Evolutionary conservation across 352 stramenopile species (phyloP), one percentile per base, ranked within the genome.

Genomic region (Phytophthora brassicae): DNA sequence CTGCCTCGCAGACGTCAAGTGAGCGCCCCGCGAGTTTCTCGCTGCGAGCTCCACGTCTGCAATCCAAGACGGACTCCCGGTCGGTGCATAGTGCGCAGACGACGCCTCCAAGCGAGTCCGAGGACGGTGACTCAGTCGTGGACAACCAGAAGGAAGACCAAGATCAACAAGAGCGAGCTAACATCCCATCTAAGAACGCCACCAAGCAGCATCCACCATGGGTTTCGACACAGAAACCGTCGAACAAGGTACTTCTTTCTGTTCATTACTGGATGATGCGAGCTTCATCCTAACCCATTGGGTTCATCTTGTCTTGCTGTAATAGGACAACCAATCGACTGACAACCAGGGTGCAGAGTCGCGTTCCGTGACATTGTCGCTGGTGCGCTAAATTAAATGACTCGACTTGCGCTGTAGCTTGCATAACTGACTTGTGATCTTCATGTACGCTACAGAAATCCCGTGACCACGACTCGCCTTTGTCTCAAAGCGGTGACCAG

Each of bases 71-170:
- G 28, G 64, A 70, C 45, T 39, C 52, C 28, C 58, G 63, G 41
- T 64, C 63, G 2, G 66, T 70, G 44, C 66, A 71, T 28, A 70
- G 56, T 38, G 52, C 46, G 42, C 59, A 68, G 44, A 72, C 50
- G 9, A 70, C 60, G 8, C 54, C 59, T 14, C 58, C 56, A 1
- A 76, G 47, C 24, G 64, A 70, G 41, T 61, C 63, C 44, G 59
- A 72, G 14, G 65, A 69, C 33, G 53, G 65, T 16, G 65, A 70
- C 22, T 19, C 47, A n/a, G 31, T 31, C 13, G 68, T 77, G 22
- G 68, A 74, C 62, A 83, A 80, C 54, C 74, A 83, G 45, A 67
- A 66, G 44, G 64, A 80, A 59, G 56, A 69, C 8, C 42, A 77
- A 44, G 56, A 54, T 19, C 24, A 61, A 11, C 19, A 43, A 17